Conservation (phyloP, 2,329 filamentous ascomycete species). For the Podosphaera fusca region DNA sequence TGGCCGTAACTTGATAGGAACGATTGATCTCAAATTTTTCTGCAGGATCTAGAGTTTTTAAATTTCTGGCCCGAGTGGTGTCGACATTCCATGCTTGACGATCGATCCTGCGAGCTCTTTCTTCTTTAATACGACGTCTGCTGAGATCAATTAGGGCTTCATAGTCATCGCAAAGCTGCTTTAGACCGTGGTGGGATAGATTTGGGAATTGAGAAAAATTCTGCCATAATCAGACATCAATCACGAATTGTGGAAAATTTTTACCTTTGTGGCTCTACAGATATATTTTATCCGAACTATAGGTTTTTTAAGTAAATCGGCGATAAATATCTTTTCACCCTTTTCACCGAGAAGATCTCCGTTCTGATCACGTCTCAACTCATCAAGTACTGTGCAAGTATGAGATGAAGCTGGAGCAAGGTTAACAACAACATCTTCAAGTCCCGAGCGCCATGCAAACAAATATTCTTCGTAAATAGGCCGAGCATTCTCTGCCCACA, state of each 20-base stretch:
- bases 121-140: slow-evolving; percentile 49
- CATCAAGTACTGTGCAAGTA: slow-evolving; percentile 30
- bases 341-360: slow-evolving; percentile 37
- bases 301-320: slow-evolving; percentile 74
- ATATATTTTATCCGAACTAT: slow-evolving; percentile 75
- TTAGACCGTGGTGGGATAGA: slow-evolving; percentile 6
- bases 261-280: slow-evolving; percentile 55
- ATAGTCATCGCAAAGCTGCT: slow-evolving; percentile 23
- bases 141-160: slow-evolving; percentile 51
- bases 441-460: slow-evolving; percentile 73
- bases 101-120: slow-evolving; percentile 53
- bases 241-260: neutral
- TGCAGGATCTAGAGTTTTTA: slow-evolving; percentile 50
- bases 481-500: slow-evolving; percentile 60
- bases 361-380: slow-evolving; percentile 34
- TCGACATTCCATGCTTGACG: slow-evolving; percentile 73
- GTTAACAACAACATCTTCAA: slow-evolving; percentile 85
- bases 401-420: slow-evolving; percentile 42
- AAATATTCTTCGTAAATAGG: slow-evolving; percentile 71
- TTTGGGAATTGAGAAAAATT: slow-evolving; percentile 1
- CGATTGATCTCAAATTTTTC: slow-evolving; percentile 49
- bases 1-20: slow-evolving; percentile 62
- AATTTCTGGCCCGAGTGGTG: slow-evolving; percentile 54
- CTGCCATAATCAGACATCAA: neutral
- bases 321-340: slow-evolving; percentile 82